Conservation (phyloP, 2,329 filamentous ascomycete species). For the Fusarium abutilonis region DNA sequence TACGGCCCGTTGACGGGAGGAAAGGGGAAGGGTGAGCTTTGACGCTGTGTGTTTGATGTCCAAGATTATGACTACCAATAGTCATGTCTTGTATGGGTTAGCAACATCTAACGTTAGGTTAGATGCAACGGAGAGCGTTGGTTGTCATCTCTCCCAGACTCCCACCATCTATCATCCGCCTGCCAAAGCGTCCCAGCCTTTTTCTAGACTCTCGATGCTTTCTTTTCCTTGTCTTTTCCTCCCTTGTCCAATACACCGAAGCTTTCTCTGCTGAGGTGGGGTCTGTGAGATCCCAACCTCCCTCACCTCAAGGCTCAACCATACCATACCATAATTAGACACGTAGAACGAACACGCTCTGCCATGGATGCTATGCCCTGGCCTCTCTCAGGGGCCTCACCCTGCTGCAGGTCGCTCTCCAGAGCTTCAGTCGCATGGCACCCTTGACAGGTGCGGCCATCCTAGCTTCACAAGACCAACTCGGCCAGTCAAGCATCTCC, state of each 20-base stretch:
- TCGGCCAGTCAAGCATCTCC: conserved; percentile 12
- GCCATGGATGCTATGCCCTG: not conserved
- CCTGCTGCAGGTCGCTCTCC: conserved; percentile 20
- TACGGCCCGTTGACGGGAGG: conserved; percentile 22
- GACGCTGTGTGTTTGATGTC: conserved; percentile 11
- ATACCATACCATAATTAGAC: not conserved
- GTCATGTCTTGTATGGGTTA: conserved; percentile 1
- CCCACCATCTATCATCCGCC: not conserved
- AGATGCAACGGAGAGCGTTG: not conserved
- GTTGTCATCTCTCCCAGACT: not conserved
- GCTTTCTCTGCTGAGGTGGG: conserved; percentile 6
- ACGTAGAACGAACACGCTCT: not conserved
- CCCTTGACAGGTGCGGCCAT: conserved; percentile 19
- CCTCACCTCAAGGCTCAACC: not conserved
- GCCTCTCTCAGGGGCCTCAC: conserved; percentile 23
- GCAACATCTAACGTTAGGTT: not conserved
- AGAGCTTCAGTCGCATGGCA: conserved; percentile 37
- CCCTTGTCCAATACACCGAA: conserved; percentile 8
- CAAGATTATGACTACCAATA: conserved; percentile 6
- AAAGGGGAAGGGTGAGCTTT: conserved; percentile 19
- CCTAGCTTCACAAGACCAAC: not conserved
- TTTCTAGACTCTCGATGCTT: conserved; percentile 4
- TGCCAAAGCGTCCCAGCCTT: not conserved
- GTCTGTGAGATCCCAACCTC: conserved; percentile 15
- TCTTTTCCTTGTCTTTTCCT: conserved; percentile 13